Base-by-base conservation (phyloP, 257 asterid genomes). In the Plantago major region DNA sequence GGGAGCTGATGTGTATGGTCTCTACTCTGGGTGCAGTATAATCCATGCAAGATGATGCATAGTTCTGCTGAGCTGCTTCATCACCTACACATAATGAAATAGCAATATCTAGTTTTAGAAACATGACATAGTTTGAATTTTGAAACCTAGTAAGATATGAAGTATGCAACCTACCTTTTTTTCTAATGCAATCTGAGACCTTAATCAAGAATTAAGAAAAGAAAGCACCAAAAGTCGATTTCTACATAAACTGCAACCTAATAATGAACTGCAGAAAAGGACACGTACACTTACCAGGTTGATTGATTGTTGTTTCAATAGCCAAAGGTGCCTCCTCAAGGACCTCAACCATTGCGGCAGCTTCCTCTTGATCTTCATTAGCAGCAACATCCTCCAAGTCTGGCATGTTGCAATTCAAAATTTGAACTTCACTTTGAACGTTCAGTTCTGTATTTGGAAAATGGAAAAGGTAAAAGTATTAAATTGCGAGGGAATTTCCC, bases 1-100 rank as follows among this genome's bases (percentile, higher is more conserved):
- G 95, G 60, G 98, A 88, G 80, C 96, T 86, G 47, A 88, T 82
- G 78, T 86, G 87, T 55, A 91, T 46, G 22, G 82, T 82, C 79
- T 74, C 81, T 46, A 84, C 83, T 58, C 18, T 76, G 52, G 70
- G 66, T 22, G 65, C 67, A 11, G 80, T 64, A 55, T 62, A 65
- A 53, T 84, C 89, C 70, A 65, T 74, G 68, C 76, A 70, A 18
- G 76, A 64, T 17, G 80, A 64, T 66, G 81, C 55, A 45, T 75
- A 81, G 57, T 57, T 52, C 47, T 50, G 58, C 43, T 49, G 46
- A 33, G 43, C 55, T 54, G 71, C 76, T 71, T 82, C 86, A 65
- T 76, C 76, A 46, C 71, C 94, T 79, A 58, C 51, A 63, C 43
- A 56, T 70, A 15, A 26, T 67, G 42, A 47, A 62, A 65, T 69